These are phyloP conservation scores for Colletotrichum tamarilloi DNA, from an alignment of 2,329 filamentous ascomycete species.

Conservation along the genomic window DNA sequence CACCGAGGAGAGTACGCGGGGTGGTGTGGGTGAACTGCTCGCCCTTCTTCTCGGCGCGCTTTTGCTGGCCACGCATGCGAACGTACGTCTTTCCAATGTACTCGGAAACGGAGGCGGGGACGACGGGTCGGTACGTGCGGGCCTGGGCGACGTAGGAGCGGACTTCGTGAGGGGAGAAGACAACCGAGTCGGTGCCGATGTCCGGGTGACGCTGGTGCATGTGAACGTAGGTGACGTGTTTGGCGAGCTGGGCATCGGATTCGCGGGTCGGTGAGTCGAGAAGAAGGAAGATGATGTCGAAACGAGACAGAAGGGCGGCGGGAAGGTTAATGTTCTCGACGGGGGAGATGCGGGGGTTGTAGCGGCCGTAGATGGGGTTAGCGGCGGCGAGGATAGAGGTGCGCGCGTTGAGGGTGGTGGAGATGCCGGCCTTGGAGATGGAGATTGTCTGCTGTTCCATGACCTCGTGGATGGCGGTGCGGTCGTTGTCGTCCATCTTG, in stretches of 20 bases:
- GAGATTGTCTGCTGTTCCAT: constrained; percentile 92
- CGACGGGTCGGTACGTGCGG: constrained; percentile 86
- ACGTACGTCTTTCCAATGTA: constrained; percentile 99
- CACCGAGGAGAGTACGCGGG: constrained; percentile 90
- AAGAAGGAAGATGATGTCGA: constrained; percentile 96
- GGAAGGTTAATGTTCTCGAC: constrained; percentile 99
- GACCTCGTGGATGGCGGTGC: constrained; percentile 87
- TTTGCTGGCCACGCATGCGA: constrained; percentile 90
- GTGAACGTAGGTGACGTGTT: constrained; percentile 96
- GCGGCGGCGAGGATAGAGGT: constrained; percentile 96
- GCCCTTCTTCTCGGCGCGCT: constrained; percentile 89
- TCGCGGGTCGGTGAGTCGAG: constrained; percentile 94
- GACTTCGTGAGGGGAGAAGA: constrained; percentile 93
- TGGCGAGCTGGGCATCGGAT: constrained; percentile 90
- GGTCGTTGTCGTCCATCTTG: constrained; percentile 89
- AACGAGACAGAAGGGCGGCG: constrained; percentile 95
- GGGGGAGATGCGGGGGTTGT: constrained; percentile 96
- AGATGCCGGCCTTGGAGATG: constrained; percentile 80
- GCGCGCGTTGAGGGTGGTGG: constrained; percentile 88
- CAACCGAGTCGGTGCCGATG: constrained; percentile 66
- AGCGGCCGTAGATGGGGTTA: constrained; percentile 96
- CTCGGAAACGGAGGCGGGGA: constrained; percentile 87
- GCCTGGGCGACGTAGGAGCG: constrained; percentile 96
- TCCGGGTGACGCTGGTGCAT: constrained; percentile 97
- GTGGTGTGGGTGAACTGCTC: constrained; percentile 96